Percentiles rank a stretch among this genome's conserved stretches.
Conservation (phyloP, 345 rosid species). For the Sisymbrium altissimum region DNA sequence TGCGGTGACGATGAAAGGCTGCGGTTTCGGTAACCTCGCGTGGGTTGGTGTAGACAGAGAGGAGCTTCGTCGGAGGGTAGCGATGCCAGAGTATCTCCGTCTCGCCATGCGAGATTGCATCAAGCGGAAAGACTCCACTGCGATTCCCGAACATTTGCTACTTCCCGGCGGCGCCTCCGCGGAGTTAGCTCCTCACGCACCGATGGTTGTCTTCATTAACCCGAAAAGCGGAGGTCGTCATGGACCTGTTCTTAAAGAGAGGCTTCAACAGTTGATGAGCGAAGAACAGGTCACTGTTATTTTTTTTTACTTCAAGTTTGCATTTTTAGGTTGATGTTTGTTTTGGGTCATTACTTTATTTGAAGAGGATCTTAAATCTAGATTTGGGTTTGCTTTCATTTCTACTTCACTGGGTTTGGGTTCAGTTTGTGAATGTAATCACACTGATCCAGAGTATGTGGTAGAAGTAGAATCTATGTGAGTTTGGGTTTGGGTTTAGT, state of each 20-base stretch:
- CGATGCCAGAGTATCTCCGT: slow-evolving; percentile 78
- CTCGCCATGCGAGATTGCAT: slow-evolving; percentile 64
- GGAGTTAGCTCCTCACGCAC: slow-evolving; percentile 52
- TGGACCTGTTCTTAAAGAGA: slow-evolving; percentile 75
- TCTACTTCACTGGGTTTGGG: background rate
- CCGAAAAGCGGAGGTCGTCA: slow-evolving; percentile 83
- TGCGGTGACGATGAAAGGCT: slow-evolving; percentile 41
- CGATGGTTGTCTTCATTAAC: slow-evolving; percentile 82
- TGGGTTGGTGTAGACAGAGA: slow-evolving; percentile 71
- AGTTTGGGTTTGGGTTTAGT: too few species aligned
- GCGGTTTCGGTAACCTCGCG: slow-evolving; percentile 61
- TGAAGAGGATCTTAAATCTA: background rate
- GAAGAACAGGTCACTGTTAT: slow-evolving; percentile 64
- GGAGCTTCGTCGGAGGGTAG: slow-evolving; percentile 49
- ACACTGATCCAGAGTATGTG: background rate
- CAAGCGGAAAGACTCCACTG: slow-evolving; percentile 44
- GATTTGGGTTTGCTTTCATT: background rate
- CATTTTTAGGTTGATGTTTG: background rate
- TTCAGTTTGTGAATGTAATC: background rate
- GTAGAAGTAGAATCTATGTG: background rate
- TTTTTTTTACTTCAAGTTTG: background rate
- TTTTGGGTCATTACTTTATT: background rate
- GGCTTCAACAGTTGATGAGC: slow-evolving; percentile 74
- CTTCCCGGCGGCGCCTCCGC: slow-evolving; percentile 19
- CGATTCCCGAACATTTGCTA: slow-evolving; percentile 27